Base-by-base conservation (phyloP, 129 eudicot genomes). In the Tagetes patula region DNA sequence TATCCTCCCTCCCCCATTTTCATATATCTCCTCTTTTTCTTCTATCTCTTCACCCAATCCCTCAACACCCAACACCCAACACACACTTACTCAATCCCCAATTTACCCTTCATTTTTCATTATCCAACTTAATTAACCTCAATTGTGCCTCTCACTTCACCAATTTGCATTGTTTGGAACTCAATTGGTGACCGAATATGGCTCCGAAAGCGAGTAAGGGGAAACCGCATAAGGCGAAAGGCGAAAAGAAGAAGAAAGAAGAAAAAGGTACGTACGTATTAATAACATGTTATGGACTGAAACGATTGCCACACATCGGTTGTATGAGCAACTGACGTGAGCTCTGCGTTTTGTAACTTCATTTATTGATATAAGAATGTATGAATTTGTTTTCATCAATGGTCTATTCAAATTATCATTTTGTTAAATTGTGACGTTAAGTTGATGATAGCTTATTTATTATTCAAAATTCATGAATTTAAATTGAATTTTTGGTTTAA, bases 241-340 rank as follows among this genome's bases (percentile, higher is more conserved):
- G 96, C 70, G 98, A 89, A 42, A 89, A 92, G 91, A 92, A 92
- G 95, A 92, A 92, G 77, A 92, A 89, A 68, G 98, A 92, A 77
- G 98, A 92, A 82, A 92, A 92, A 84, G 95, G 96, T 89, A 12
- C 6, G 60, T 63, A 4, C 27, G 27, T 20, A 20, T 20, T 20
- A 20, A 20, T 20, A 20, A 20, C 27, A 20, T 20, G 27, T 20
- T 20, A 20, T 20, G 27, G 27, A 20, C 27, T 20, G 27, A 20
- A 20, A 20, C 27, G 27, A 20, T 20, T 20, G 27, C 27, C 27
- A 20, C 27, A 20, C 27, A 20, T 20, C 27, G 27, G 27, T 20
- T 20, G 27, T 20, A 20, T 20, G 27, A 20, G 27, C 27, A 20
- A 20, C 27, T 20, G 27, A 39, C 14, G 8, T 55, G 2, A 42